Percentiles rank a stretch among this genome's conserved stretches.
Evolutionary conservation across 352 stramenopile species (phyloP).

Genomic region (Peronospora belbahrii): DNA sequence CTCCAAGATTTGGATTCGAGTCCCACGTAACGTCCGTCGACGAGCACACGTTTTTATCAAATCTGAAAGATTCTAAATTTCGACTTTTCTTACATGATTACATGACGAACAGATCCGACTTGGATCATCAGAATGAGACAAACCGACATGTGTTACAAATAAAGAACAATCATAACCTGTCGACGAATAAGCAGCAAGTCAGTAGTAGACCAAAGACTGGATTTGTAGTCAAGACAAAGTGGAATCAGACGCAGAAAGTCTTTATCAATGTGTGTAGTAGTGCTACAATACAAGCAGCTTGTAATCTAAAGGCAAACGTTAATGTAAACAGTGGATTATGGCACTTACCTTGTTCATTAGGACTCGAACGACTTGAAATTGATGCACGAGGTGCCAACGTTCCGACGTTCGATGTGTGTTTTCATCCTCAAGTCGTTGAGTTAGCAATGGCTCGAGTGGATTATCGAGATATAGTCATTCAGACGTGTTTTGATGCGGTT

Average conservation of each 20-base stretch:
- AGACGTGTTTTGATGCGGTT: conserved; percentile 82
- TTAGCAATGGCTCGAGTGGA: conserved; percentile 41
- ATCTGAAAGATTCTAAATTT: conserved; percentile 89
- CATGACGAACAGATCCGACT: conserved; percentile 91
- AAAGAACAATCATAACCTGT: conserved; percentile 85
- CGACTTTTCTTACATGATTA: conserved; percentile 90
- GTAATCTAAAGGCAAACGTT: conserved; percentile 30
- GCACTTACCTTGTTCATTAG: conserved; percentile 88
- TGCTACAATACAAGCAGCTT: conserved; percentile 76
- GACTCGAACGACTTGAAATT: conserved; percentile 81
- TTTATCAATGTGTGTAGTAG: conserved; percentile 92
- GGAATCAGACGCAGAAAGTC: conserved; percentile 50
- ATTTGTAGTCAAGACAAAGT: conserved; percentile 90
- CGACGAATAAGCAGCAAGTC: conserved; percentile 55
- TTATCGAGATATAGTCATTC: conserved; percentile 85
- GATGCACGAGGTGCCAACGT: conserved; percentile 74
- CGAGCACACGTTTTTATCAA: conserved; percentile 81
- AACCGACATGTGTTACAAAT: conserved; percentile 87
- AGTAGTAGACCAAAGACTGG: conserved; percentile 67
- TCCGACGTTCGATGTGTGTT: conserved; percentile 89
- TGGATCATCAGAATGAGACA: conserved; percentile 80
- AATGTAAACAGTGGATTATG: conserved; percentile 54
- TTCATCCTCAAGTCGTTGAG: conserved; percentile 81
- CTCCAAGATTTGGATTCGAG: background rate
- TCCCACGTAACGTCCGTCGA: conserved; percentile 30